Base-by-base conservation (phyloP, 164 flowering plant species). In the Brasenia schreberi region DNA sequence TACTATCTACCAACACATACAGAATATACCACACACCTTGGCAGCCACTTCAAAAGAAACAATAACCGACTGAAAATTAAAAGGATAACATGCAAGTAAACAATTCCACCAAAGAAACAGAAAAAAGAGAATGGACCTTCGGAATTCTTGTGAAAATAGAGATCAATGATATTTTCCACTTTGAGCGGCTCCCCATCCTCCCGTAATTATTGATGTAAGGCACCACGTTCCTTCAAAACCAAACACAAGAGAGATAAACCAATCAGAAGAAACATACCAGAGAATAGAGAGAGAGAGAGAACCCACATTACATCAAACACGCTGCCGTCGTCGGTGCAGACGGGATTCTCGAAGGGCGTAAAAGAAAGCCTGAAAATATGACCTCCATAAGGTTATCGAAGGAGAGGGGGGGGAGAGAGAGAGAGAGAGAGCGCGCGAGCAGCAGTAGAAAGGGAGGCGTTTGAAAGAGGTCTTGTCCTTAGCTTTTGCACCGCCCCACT, bases 401-500 rank as follows among this genome's bases (percentile, higher is more conserved):
- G 4, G 39, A 33, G 39, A 33, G 39, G 39, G 3, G 4, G 3
- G 39, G 3, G 39, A 33, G 4, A 33, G 39, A 1, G 39, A 33
- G 39, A 33, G 39, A 33, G 39, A 33, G 39, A 33, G 39, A 33
- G 39, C 2, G 39, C 39, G 3, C 94, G 96, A 78, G 93, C 97
- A 94, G 82, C 97, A 92, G 70, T 87, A 89, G 83, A 85, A 94
- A 23, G 99, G 99, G 39, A 94, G 93, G 67, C 96, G 93, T 68
- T 89, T 91, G 87, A 89, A 94, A 17, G 92, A 92, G 18, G 84
- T 81, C 49, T 16, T 49, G 11, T 87, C 83, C 66, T 88, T 94
- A 75, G 91, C 78, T 75, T 94, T 94, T 74, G 97, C 96, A 65
- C 99, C 99, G 42, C 99, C 97, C 99, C 99, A 91, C 73, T 94